Base-by-base conservation (phyloP, 768 basidiomycete genomes). In the Psilocybe azurescens region DNA sequence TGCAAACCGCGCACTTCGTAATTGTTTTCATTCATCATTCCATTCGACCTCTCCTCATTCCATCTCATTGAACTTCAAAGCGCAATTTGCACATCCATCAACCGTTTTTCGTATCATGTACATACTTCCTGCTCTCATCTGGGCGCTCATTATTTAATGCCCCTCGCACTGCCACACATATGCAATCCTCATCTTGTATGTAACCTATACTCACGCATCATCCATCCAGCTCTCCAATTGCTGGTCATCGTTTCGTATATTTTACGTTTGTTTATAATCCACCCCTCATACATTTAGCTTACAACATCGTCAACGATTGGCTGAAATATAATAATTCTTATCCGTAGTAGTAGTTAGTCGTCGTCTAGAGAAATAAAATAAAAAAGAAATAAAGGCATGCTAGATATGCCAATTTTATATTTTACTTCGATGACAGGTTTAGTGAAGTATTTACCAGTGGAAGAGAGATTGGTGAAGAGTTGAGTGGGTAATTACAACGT, bases 101-200 rank as follows among this genome's bases (percentile, higher is more conserved):
- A 24, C 24, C 24, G 24, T 24, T 24, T 24, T 24, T 24, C 33
- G 33, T 36, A 36, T 3, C 33, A 36, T 36, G 33, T 36, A 36
- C 33, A 36, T 36, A 36, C 33, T 36, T 36, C 24, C 24, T 24
- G 24, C 24, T 24, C 24, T 24, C 24, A 24, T 24, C 24, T 24
- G 24, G 48, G 58, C 58, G 39, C 53, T 49, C 54, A 29, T 20
- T 24, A 28, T 30, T 53, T 32, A 6, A 53, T 20, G 10, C 16
- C 29, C n/a, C 33, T 58, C 32, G 29, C 58, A 59, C 36, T 56
- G 53, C 38, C 52, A 54, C 56, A 56, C 50, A 58, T 36, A 36
- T 36, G 33, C 33, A 36, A 36, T 7, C 3, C 33, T 49, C 41
- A 61, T 53, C 51, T 57, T 65, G 67, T 65, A 68, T 65, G 65